Percentiles rank a stretch among this genome's conserved stretches.
phyloP scores from a whole-genome alignment of 495 filamentous ascomycete species.

The Emericellopsis terricola region DNA sequence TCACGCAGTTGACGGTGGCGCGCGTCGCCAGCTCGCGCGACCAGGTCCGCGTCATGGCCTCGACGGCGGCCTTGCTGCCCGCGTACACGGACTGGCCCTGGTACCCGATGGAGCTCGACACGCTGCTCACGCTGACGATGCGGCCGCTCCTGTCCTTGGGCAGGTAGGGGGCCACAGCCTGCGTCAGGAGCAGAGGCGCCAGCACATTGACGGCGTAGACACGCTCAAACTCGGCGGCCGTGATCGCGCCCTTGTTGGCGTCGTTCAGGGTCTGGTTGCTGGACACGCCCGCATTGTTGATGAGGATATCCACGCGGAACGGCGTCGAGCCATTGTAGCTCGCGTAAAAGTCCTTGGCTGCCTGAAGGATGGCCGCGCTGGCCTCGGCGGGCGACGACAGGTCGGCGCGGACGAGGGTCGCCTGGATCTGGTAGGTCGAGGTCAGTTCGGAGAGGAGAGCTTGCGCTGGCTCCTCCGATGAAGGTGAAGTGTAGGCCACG shows the following conservation, averaged over 20 bases:
- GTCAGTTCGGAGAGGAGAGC: conserved; percentile 22
- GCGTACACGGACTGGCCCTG: conserved; percentile 60
- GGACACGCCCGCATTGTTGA: conserved; percentile 6
- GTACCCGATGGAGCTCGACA: conserved; percentile 53
- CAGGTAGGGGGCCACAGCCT: conserved; percentile 51
- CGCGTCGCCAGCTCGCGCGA: conserved; percentile 59
- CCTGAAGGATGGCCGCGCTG: conserved; percentile 11
- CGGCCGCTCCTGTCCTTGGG: conserved; percentile 58
- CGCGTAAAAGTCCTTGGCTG: conserved; percentile 11
- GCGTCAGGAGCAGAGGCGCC: conserved; percentile 62
- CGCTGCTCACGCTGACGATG: conserved; percentile 60
- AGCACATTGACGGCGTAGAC: conserved; percentile 75
- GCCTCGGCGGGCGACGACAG: conserved; percentile 15
- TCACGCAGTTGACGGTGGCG: conserved; percentile 71
- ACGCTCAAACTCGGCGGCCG: conserved; percentile 41
- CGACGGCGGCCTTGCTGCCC: conserved; percentile 75
- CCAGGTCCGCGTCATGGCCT: conserved; percentile 90
- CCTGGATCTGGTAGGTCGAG: conserved; percentile 16
- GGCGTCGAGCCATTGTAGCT: conserved; percentile 7
- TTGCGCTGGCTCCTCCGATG: conserved; percentile 10
- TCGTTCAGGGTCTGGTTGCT: conserved; percentile 39
- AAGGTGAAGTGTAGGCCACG: conserved; percentile 48
- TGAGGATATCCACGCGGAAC: conserved; percentile 64
- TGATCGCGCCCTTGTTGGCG: conserved; percentile 11
- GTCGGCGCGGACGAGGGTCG: conserved; percentile 24